Evolutionary conservation across 2,329 filamentous ascomycete genomes (phyloP).

Genomic region (Hypoxylon sp.): DNA sequence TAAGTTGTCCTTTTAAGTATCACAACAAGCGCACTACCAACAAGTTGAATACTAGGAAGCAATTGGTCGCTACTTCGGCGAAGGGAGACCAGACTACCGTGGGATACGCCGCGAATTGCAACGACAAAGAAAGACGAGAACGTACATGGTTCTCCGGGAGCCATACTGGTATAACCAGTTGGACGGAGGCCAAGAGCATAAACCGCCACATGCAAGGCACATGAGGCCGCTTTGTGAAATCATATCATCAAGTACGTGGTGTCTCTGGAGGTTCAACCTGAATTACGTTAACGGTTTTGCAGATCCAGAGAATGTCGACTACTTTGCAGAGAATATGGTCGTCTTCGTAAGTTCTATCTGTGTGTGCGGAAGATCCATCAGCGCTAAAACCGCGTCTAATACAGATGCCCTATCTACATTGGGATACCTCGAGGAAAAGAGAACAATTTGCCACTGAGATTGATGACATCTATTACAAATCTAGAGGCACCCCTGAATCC

Average conservation of each 20-base stretch:
- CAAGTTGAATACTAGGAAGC: conserved; percentile 42
- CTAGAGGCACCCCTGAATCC: neutral
- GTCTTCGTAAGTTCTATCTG: conserved; percentile 42
- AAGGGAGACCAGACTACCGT: conserved; percentile 35
- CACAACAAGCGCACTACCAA: neutral
- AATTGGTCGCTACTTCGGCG: conserved; percentile 50
- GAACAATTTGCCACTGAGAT: conserved; percentile 50
- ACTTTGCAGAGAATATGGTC: conserved; percentile 41
- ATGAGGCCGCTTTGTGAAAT: conserved; percentile 54
- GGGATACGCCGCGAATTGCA: conserved; percentile 17
- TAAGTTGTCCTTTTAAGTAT: conserved; percentile 12
- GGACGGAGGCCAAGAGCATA: conserved; percentile 43
- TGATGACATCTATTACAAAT: conserved; percentile 21
- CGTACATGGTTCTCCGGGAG: conserved; percentile 50
- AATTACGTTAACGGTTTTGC: conserved; percentile 1
- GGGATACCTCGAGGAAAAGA: conserved; percentile 56
- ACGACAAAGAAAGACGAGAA: conserved; percentile 24
- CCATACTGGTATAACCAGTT: conserved; percentile 55
- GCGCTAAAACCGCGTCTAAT: neutral
- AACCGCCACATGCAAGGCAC: conserved; percentile 53
- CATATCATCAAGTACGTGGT: conserved; percentile 49
- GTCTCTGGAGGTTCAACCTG: neutral
- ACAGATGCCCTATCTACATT: conserved; percentile 59
- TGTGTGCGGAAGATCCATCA: neutral
- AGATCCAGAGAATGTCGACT: conserved; percentile 22